phyloP scores from a whole-genome alignment of 2,329 filamentous ascomycete species.

The Apiospora marii region DNA sequence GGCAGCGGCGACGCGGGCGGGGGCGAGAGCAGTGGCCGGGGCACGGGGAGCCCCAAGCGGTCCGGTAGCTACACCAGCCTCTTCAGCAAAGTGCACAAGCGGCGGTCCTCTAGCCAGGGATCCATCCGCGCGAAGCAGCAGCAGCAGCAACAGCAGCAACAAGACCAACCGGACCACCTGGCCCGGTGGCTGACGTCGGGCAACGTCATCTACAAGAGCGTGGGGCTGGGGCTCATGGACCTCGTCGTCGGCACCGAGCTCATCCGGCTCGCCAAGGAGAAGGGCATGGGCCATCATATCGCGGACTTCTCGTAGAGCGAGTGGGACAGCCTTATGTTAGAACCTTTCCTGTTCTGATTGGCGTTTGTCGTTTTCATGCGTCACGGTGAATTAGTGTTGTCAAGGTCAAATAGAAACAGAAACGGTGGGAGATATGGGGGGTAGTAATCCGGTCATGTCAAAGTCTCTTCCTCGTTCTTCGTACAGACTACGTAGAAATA shows the following conservation, averaged over 20 bases:
- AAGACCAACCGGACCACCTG: constrained; percentile 58
- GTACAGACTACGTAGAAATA: constrained; percentile 4
- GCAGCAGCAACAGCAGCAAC: constrained; percentile 55
- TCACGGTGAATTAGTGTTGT: neutral
- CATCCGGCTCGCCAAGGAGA: constrained; percentile 62
- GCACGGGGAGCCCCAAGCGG: constrained; percentile 44
- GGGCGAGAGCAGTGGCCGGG: constrained; percentile 42
- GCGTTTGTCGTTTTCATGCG: neutral
- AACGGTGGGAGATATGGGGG: neutral
- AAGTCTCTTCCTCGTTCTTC: constrained; percentile 10
- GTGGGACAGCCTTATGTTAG: constrained; percentile 27
- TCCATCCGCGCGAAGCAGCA: constrained; percentile 44
- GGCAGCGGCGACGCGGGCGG: constrained; percentile 31
- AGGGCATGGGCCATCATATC: constrained; percentile 61
- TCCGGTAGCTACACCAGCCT: constrained; percentile 34
- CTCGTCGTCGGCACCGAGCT: constrained; percentile 67
- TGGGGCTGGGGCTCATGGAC: constrained; percentile 73
- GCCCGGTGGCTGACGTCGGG: constrained; percentile 65
- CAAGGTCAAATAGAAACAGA: neutral
- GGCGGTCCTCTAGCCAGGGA: constrained; percentile 41
- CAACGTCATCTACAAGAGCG: constrained; percentile 74
- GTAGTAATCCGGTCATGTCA: neutral
- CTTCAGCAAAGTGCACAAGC: constrained; percentile 34
- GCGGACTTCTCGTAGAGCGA: constrained; percentile 55
- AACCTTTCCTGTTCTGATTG: constrained; percentile 28